Conservation (phyloP, 139 green algal genomes). For the Limnomonas spitsbergensis region DNA sequence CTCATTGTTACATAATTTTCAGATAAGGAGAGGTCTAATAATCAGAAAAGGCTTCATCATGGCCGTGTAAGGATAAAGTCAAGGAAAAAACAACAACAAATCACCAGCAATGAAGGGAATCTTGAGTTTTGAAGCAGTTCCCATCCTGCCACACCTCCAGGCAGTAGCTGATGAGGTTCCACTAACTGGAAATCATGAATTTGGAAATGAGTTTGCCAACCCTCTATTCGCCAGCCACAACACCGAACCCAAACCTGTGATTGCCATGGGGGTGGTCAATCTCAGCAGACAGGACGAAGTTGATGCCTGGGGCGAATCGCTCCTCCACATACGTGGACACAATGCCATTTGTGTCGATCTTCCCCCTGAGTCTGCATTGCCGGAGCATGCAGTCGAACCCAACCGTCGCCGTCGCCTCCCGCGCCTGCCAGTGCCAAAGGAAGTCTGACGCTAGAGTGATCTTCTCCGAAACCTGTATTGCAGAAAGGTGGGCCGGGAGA, state of each 20-base stretch:
- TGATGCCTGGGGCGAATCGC: conserved; percentile 90
- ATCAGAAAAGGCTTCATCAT: too few species aligned
- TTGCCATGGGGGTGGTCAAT: conserved; percentile 92
- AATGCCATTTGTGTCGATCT: conserved; percentile 71
- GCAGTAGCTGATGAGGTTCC: too few species aligned
- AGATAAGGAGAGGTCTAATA: too few species aligned
- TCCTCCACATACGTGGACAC: conserved; percentile 90
- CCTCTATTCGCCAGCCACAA: conserved; percentile 41
- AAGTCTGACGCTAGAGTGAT: conserved; percentile 86
- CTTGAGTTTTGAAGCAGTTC: too few species aligned
- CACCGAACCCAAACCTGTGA: conserved; percentile 76
- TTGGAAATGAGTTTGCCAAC: too few species aligned
- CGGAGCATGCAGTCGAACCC: conserved; percentile 97
- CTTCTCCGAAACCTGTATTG: conserved; percentile 53
- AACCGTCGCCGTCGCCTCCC: conserved; percentile 83
- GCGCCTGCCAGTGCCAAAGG: conserved; percentile 86
- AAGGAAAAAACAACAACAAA: too few species aligned
- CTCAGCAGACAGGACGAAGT: conserved; percentile 92
- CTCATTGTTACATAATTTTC: too few species aligned
- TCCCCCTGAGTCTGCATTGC: conserved; percentile 63
- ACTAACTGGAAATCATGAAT: too few species aligned
- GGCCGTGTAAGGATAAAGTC: too few species aligned
- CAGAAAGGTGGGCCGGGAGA: too few species aligned
- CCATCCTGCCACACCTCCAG: too few species aligned
- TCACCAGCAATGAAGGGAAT: too few species aligned